Base-by-base conservation (phyloP, 371 early-diverging fungal species). In the Zancudomyces culisetae region DNA sequence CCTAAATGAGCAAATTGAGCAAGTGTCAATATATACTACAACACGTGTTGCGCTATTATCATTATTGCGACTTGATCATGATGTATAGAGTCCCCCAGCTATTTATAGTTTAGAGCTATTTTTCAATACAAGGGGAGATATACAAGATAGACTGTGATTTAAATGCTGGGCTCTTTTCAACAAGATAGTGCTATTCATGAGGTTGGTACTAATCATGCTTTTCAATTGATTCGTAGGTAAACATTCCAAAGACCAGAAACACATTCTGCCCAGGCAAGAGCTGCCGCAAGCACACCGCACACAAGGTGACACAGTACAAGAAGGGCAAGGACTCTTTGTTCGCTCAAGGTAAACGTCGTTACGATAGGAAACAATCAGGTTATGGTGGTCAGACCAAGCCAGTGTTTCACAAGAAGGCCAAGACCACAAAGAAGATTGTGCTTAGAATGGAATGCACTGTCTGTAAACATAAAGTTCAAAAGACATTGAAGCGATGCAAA, bases 341-440 rank as follows among this genome's bases (percentile, higher is more conserved):
- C 63, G 95, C 90, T 63, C 94, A 94, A 77, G 98, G 91, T 81
- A 78, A 81, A 67, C 77, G 87, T 64, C 83, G 87, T 76, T 86
- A 86, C 72, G 78, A 78, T 63, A 67, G 86, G 62, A 90, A 90
- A 78, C 90, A 89, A 70, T 76, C 77, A 56, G 90, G 90, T 71
- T 88, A 83, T 76, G 98, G 98, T 85, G 98, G 98, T 78, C 98
- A 98, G 78, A 97, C 94, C 74, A 98, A 94, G 84, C 98, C 98
- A 69, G 87, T 93, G 58, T 85, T 85, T 81, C 83, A 81, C 79
- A 85, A 85, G 79, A 72, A 71, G 70, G 95, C 93, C 70, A 94
- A 92, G 83, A 94, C 95, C 61, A 96, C 97, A 75, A 98, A 97
- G 86, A 98, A 98, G 86, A 77, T 97, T 64, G 94, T 94, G 46